phyloP scores from a whole-genome alignment of 768 basidiomycete species.

The Phlegmacium glaucopus region DNA sequence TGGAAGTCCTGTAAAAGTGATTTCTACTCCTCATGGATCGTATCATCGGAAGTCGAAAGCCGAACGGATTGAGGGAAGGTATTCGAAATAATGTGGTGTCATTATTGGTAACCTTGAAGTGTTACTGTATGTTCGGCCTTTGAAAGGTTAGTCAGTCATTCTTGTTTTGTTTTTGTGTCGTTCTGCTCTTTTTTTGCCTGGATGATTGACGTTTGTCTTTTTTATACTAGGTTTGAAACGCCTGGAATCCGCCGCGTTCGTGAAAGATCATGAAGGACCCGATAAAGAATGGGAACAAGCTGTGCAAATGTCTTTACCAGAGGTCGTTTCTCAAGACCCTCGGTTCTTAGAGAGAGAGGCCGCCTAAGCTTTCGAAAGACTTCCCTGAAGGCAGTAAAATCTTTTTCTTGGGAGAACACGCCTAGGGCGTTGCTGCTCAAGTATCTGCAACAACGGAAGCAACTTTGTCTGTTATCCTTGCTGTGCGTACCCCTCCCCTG shows the following conservation, averaged over 20 bases:
- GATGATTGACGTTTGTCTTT: not conserved
- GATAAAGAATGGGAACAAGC: conserved; percentile 86
- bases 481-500: conserved; percentile 46
- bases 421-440: conserved; percentile 94
- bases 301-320: conserved; percentile 78
- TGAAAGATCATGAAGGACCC: conserved; percentile 88
- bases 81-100: conserved; percentile 88
- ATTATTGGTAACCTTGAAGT: conserved; percentile 80
- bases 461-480: conserved; percentile 77
- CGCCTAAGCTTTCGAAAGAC: conserved; percentile 82
- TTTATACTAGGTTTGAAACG: conserved; percentile 81
- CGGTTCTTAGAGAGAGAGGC: conserved; percentile 77
- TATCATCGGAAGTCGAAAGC: conserved; percentile 77
- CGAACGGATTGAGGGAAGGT: conserved; percentile 75
- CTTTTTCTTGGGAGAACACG: conserved; percentile 94
- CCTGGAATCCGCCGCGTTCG: conserved; percentile 82
- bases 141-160: conserved; percentile 79
- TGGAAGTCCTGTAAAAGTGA: conserved; percentile 47
- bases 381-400: conserved; percentile 89
- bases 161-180: too few relatives aligned
- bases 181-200: too few relatives aligned
- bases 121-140: conserved; percentile 81
- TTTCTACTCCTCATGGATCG: conserved; percentile 77
- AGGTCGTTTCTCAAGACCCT: conserved; percentile 87
- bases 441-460: conserved; percentile 70